Percentiles rank a stretch among this genome's conserved stretches.
Evolutionary conservation across 257 asterid species (phyloP).

Genomic region (Solanum clarkiae): DNA sequence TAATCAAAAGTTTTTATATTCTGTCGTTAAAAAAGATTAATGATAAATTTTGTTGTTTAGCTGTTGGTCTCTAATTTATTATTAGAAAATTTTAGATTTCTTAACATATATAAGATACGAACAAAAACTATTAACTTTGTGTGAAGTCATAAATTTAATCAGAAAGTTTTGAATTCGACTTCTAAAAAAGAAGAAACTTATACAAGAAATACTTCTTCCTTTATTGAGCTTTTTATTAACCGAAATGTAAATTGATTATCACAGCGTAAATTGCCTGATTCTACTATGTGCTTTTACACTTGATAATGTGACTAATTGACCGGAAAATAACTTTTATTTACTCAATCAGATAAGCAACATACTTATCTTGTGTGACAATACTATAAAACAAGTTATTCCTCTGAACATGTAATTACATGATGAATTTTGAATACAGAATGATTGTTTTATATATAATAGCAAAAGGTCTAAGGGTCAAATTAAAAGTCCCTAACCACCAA

Average conservation of each 20-base stretch:
- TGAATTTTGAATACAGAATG: too few species aligned
- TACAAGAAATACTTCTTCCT: background rate
- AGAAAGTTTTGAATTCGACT: accelerated
- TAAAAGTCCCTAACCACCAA: background rate
- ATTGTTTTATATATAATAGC: too few species aligned
- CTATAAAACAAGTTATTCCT: too few species aligned
- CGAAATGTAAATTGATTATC: background rate
- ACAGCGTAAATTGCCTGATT: too few species aligned
- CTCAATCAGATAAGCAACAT: too few species aligned
- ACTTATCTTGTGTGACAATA: too few species aligned
- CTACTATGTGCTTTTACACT: too few species aligned
- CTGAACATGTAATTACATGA: too few species aligned
- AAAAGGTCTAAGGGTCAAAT: background rate
- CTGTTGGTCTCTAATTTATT: background rate
- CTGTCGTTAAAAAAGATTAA: background rate
- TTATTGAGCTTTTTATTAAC: background rate
- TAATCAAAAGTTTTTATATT: background rate
- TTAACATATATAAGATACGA: background rate
- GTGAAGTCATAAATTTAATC: background rate
- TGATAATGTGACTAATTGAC: too few species aligned
- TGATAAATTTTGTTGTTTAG: background rate
- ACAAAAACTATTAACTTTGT: background rate
- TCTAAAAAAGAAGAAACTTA: background rate
- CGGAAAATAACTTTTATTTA: too few species aligned
- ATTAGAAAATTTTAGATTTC: too few species aligned